Base-by-base conservation (phyloP, 768 basidiomycete genomes). In the Suillus variegatus region DNA sequence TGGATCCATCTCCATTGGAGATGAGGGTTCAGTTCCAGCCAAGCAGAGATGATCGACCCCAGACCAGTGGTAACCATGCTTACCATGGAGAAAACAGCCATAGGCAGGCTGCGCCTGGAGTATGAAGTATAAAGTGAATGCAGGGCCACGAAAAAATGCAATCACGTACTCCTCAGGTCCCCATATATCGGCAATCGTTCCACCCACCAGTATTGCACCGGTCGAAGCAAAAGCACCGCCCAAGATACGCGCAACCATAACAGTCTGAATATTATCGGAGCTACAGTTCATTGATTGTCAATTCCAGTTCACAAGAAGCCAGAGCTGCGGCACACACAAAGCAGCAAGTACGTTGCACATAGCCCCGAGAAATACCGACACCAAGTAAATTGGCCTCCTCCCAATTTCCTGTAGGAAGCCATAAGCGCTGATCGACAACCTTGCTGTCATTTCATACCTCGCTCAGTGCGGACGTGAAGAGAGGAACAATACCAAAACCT, bases 1-100 rank as follows among this genome's bases (percentile, higher is more conserved):
- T 92, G 86, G 28, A 94, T 91, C 91, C 91, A 93, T 28, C 91
- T 81, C 91, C 92, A 93, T 70, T 81, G 80, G 14, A 93, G 76
- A 25, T 76, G 78, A 0, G 80, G 77, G 65, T 87, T 83, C 67
- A 83, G 79, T 69, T 92, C 88, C 40, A 91, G 79, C 86, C 88
- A 90, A 18, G 88, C 88, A 28, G 86, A 85, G 10, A 82, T 75
- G 4, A 90, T 75, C 1, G 91, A 87, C 14, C 88, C 92, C 4
- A 93, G 54, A 0, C 87, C 89, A 2, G 86, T 87, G 1, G 85
- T 88, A 3, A 82, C 82, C 41, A 93, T 76, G 3, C 88, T 90
- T 4, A 81, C 80, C 13, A 88, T 65, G 0, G 89, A 76, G 74
- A 93, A 95, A 2, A 90, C 67, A 0, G 89, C 81, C 91, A 94